These are phyloP conservation scores for Cladosporium oxysporum DNA, from an alignment of 2,329 filamentous ascomycete species.

Conservation along the genomic window DNA sequence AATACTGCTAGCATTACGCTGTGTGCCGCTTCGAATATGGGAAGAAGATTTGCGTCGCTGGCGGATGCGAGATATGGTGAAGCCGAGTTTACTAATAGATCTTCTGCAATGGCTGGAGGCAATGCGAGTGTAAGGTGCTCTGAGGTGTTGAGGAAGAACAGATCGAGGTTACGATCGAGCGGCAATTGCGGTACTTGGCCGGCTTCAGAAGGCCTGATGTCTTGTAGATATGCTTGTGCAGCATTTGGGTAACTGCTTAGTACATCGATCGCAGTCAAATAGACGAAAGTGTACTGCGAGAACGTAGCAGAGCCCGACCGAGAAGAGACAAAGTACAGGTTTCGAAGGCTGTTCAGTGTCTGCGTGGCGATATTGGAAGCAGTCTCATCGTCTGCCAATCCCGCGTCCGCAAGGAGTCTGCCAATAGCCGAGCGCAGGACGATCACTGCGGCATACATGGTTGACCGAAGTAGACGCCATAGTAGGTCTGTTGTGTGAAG, in stretches of 20 bases:
- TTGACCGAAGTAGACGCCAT: constrained; percentile 73
- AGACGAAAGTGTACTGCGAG: constrained; percentile 82
- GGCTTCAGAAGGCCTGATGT: constrained; percentile 58
- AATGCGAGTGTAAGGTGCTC: constrained; percentile 79
- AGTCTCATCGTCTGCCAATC: constrained; percentile 56
- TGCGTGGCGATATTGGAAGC: constrained; percentile 70
- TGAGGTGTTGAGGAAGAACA: constrained; percentile 84
- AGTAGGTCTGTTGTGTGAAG: constrained; percentile 66
- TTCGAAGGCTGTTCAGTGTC: constrained; percentile 71
- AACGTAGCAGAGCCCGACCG: constrained; percentile 72
- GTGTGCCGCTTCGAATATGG: constrained; percentile 88
- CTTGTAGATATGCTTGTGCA: constrained; percentile 65
- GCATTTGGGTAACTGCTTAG: constrained; percentile 69
- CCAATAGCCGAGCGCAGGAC: constrained; percentile 73
- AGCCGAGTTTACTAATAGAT: constrained; percentile 72
- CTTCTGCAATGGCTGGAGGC: constrained; percentile 66
- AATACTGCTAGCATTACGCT: constrained; percentile 78
- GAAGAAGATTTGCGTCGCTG: constrained; percentile 58
- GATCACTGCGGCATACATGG: constrained; percentile 74
- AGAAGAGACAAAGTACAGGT: constrained; percentile 79
- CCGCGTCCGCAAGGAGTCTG: constrained; percentile 60
- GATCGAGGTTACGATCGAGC: constrained; percentile 71
- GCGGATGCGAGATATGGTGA: constrained; percentile 70
- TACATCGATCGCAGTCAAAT: constrained; percentile 79
- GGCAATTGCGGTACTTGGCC: constrained; percentile 63